These are phyloP conservation scores for Petrea volubilis DNA, from an alignment of 257 asterid species.

Conservation along the genomic window DNA sequence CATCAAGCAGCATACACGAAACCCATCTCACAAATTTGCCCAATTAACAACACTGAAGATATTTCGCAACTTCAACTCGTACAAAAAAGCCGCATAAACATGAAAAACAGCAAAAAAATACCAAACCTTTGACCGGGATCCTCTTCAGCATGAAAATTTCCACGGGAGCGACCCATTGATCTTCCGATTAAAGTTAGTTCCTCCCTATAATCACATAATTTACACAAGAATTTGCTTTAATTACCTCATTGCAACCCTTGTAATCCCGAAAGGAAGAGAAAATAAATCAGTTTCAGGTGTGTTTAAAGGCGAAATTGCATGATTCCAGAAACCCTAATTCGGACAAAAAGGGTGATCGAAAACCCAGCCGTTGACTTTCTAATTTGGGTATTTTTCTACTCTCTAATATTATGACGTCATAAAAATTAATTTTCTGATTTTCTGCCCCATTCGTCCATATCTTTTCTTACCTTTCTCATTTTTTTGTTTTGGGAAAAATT, in stretches of 20 bases:
- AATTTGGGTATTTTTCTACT: constrained; percentile 12
- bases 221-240: background rate
- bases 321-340: constrained; percentile 37
- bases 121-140: constrained; percentile 83
- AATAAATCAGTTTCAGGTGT: background rate
- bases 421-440: too few species aligned
- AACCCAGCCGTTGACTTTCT: constrained; percentile 26
- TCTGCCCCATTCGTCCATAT: background rate
- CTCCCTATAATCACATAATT: constrained; percentile 17
- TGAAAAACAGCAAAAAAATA: background rate
- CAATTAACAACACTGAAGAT: background rate
- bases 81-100: constrained; percentile 10
- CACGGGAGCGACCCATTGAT: constrained; percentile 90
- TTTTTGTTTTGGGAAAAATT: background rate
- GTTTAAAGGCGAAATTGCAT: background rate
- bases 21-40: background rate
- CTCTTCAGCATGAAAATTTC: constrained; percentile 76
- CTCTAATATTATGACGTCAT: background rate
- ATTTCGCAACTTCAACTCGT: background rate
- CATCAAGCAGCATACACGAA: background rate
- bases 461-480: background rate
- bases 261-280: background rate
- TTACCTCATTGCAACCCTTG: background rate
- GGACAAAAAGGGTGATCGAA: constrained; percentile 13
- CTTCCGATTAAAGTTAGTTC: constrained; percentile 20